Percentiles rank a stretch among this genome's conserved stretches.
Evolutionary conservation across 768 basidiomycete genomes (phyloP).

Genomic region (Suillus subaureus): DNA sequence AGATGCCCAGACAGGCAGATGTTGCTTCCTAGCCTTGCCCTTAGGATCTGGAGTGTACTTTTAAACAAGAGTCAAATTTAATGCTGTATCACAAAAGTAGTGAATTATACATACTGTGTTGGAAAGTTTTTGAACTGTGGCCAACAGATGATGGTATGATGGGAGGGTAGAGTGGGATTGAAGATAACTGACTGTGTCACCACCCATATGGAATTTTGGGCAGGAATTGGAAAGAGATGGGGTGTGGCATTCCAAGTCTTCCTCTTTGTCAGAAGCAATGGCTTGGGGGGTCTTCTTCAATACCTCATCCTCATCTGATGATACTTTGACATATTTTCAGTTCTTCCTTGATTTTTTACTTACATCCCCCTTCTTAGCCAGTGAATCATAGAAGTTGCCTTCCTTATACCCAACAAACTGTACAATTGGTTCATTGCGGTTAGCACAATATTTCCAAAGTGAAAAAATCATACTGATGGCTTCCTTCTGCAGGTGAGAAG

Average conservation of each 20-base stretch:
- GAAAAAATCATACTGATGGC: too few relatives aligned
- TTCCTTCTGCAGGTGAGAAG: too few relatives aligned
- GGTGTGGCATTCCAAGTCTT: background rate
- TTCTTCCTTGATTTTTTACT: background rate
- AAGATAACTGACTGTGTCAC: background rate
- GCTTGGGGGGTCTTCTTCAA: background rate
- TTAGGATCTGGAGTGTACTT: background rate
- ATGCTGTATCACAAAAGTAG: background rate
- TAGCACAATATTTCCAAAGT: too few relatives aligned
- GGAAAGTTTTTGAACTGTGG: background rate
- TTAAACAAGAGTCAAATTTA: background rate
- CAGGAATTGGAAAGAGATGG: background rate
- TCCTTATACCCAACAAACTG: too few relatives aligned
- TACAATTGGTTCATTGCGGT: too few relatives aligned
- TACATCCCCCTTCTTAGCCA: background rate
- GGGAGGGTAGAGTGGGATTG: background rate
- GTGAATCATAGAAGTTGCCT: too few relatives aligned
- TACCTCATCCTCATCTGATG: background rate
- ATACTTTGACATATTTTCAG: background rate
- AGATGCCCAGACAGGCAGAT: slow-evolving; percentile 1
- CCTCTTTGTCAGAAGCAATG: background rate
- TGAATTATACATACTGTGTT: background rate
- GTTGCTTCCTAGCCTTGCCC: background rate
- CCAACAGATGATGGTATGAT: background rate
- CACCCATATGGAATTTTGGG: background rate